A percentile compares a stretch with the other conserved stretches of the same genome.
Conservation (phyloP, 208 protist species). For the Leishmania guyanensis region DNA sequence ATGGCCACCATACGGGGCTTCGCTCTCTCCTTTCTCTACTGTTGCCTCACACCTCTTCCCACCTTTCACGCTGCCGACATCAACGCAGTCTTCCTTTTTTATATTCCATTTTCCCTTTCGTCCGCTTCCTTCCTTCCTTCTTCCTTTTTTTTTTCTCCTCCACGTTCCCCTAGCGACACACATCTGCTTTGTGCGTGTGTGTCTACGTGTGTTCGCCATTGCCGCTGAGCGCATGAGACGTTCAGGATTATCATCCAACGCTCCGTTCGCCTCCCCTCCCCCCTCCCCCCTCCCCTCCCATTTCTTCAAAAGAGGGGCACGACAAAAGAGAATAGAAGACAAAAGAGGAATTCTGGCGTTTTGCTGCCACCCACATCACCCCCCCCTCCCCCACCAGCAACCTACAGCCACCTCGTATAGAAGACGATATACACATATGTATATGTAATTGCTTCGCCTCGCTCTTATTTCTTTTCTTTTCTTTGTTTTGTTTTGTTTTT, state of each 20-base stretch:
- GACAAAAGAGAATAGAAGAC: background rate
- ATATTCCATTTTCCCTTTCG: conserved; percentile 8
- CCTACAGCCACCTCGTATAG: background rate
- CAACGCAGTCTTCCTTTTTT: background rate
- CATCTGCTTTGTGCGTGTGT: background rate
- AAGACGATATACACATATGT: too few species aligned
- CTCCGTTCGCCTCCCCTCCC: background rate
- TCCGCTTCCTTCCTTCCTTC: conserved; percentile 9
- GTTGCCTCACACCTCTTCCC: background rate
- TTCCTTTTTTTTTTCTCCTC: background rate
- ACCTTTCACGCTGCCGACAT: background rate
- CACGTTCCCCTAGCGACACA: background rate
- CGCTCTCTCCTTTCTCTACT: background rate
- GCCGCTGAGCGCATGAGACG: background rate
- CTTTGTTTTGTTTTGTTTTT: background rate
- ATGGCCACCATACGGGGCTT: background rate
- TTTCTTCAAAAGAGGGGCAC: background rate
- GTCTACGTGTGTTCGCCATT: background rate
- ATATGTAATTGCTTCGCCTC: background rate
- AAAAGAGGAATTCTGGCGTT: background rate
- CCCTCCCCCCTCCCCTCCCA: background rate
- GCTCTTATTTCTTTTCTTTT: background rate
- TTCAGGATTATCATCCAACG: background rate
- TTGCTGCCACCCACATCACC: background rate
- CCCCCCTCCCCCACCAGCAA: background rate